phyloP scores from a whole-genome alignment of 108 stramenopile species.

The Nitzschia palea region DNA sequence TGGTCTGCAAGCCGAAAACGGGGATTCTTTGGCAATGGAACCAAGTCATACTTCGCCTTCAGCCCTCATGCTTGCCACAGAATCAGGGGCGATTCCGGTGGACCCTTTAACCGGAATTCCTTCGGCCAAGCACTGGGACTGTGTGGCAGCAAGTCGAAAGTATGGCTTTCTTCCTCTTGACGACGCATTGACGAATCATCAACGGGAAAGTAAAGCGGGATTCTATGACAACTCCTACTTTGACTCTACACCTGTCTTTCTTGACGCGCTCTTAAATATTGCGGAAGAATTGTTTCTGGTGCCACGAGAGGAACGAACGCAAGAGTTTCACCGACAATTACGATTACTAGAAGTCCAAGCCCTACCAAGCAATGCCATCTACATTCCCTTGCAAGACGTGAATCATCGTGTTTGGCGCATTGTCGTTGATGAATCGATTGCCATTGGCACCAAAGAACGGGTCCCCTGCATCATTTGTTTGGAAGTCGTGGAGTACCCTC shows the following conservation, averaged over 20 bases:
- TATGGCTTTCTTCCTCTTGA: slow-evolving; percentile 65
- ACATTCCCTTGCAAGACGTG: slow-evolving; percentile 74
- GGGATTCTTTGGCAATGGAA: neutral
- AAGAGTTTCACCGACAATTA: slow-evolving; percentile 55
- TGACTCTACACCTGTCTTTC: slow-evolving; percentile 68
- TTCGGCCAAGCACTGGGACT: slow-evolving; percentile 60
- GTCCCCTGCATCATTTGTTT: slow-evolving; percentile 90
- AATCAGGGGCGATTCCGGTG: slow-evolving; percentile 60
- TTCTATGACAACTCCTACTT: slow-evolving; percentile 52
- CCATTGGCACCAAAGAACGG: slow-evolving; percentile 91
- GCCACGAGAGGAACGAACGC: slow-evolving; percentile 52
- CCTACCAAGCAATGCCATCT: slow-evolving; percentile 80
- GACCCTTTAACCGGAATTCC: slow-evolving; percentile 64
- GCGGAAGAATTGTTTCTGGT: slow-evolving; percentile 71
- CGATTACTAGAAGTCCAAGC: slow-evolving; percentile 62
- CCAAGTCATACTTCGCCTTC: slow-evolving; percentile 38
- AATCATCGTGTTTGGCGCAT: slow-evolving; percentile 88
- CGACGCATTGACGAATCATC: slow-evolving; percentile 22
- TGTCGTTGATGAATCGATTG: slow-evolving; percentile 78
- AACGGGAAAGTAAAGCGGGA: neutral
- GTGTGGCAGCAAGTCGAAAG: slow-evolving; percentile 47
- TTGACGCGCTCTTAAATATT: slow-evolving; percentile 75
- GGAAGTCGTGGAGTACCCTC: slow-evolving; percentile 84
- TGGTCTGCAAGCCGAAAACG: neutral
- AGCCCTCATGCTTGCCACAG: slow-evolving; percentile 45